phyloP scores from a whole-genome alignment of 352 stramenopile species.

The Nothophytophthora sp. region DNA sequence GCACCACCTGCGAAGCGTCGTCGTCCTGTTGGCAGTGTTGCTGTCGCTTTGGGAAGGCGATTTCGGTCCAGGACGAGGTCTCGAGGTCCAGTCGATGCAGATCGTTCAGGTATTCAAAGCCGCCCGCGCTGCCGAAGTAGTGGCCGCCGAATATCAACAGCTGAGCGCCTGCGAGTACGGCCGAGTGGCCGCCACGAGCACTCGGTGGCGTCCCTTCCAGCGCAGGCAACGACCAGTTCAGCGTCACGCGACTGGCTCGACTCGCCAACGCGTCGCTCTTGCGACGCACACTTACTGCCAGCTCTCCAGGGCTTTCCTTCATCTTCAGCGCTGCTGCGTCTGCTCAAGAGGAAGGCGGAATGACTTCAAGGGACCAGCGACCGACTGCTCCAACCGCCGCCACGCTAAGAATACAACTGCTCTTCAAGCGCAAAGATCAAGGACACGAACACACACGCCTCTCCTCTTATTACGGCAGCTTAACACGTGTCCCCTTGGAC shows the following conservation, averaged over 20 bases:
- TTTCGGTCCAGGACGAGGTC: slow-evolving; percentile 73
- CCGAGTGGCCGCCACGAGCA: slow-evolving; percentile 69
- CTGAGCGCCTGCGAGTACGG: slow-evolving; percentile 73
- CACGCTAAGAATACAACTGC: too few species aligned
- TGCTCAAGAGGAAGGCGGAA: too few species aligned
- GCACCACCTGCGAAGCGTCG: slow-evolving; percentile 26
- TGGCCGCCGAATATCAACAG: slow-evolving; percentile 90
- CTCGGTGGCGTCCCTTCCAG: slow-evolving; percentile 58
- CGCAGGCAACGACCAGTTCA: slow-evolving; percentile 59
- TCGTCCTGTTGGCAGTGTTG: slow-evolving; percentile 19
- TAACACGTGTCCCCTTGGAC: neutral
- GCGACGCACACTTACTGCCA: slow-evolving; percentile 19
- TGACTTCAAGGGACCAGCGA: too few species aligned
- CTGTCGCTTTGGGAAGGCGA: slow-evolving; percentile 44
- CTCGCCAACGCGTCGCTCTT: slow-evolving; percentile 18
- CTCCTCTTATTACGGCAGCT: slow-evolving; percentile 7
- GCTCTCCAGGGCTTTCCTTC: slow-evolving; percentile 19
- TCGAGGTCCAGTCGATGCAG: slow-evolving; percentile 86
- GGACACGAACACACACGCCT: too few species aligned
- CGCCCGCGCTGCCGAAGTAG: slow-evolving; percentile 83
- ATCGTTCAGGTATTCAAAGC: slow-evolving; percentile 92
- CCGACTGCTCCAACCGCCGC: too few species aligned
- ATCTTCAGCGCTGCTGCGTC: slow-evolving; percentile 5
- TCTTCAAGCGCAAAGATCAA: too few species aligned
- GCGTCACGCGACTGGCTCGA: slow-evolving; percentile 45